phyloP scores from a whole-genome alignment of 2,329 filamentous ascomycete species.

The Nemania sp. region DNA sequence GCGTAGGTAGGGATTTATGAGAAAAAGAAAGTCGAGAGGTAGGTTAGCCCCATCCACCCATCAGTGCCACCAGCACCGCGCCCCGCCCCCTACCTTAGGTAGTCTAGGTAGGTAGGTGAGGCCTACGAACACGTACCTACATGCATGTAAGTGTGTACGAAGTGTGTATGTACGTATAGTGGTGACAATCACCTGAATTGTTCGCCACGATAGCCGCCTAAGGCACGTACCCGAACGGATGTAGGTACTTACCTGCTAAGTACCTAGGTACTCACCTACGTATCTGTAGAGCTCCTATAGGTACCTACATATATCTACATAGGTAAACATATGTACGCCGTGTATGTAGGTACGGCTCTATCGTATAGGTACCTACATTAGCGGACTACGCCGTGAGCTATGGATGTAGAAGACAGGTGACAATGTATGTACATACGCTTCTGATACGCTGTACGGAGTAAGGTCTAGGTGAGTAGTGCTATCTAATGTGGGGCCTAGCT shows the following conservation, averaged over 20 bases:
- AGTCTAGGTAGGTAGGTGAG: too few species aligned
- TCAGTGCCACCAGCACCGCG: too few species aligned
- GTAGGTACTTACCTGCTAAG: neutral
- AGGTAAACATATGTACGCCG: too few species aligned
- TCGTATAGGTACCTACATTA: neutral
- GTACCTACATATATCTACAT: too few species aligned
- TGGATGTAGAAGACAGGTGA: neutral
- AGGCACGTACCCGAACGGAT: too few species aligned
- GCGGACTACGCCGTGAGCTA: neutral
- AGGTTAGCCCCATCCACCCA: conserved; percentile 6
- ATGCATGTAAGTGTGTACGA: too few species aligned
- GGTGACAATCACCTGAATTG: neutral
- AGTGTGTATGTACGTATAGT: too few species aligned
- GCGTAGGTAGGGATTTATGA: conserved; percentile 40
- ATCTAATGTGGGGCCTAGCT: conserved; percentile 2
- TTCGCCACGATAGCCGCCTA: neutral
- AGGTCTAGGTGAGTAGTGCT: neutral
- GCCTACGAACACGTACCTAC: neutral
- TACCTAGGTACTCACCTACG: neutral
- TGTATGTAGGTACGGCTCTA: neutral
- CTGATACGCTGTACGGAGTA: neutral
- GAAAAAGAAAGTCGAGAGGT: conserved; percentile 30
- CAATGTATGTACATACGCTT: conserved; percentile 2
- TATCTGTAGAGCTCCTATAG: neutral
- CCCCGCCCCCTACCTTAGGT: neutral